phyloP scores from a whole-genome alignment of 2,329 filamentous ascomycete genomes.

The Exophiala viscosa region DNA sequence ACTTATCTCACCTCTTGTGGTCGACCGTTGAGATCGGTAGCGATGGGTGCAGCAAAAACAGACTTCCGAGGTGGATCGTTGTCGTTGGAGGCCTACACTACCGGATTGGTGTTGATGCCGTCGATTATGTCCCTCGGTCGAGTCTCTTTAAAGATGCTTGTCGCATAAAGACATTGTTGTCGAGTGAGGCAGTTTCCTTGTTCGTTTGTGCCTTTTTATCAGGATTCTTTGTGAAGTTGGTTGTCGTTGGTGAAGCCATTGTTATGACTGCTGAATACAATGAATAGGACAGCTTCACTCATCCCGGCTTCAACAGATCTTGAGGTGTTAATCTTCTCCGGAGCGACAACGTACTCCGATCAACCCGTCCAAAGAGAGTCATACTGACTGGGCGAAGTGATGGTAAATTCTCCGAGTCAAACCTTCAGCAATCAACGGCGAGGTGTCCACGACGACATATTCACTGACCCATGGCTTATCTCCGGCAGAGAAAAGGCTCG shows the following conservation, averaged over 20 bases:
- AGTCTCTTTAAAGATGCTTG: too few species aligned
- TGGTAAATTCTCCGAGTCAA: neutral
- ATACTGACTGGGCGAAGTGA: neutral
- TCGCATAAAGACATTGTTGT: too few species aligned
- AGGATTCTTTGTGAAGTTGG: neutral
- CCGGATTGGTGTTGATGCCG: too few species aligned
- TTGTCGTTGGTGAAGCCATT: slow-evolving; percentile 5
- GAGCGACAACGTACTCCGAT: neutral
- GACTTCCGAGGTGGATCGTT: too few species aligned
- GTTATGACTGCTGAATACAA: neutral
- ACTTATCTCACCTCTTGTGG: too few species aligned
- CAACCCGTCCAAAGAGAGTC: neutral
- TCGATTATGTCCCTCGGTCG: too few species aligned
- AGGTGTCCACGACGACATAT: neutral
- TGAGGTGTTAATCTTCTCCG: neutral
- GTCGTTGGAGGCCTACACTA: too few species aligned
- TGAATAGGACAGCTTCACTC: neutral
- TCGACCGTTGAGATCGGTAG: too few species aligned
- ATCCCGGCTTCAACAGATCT: neutral
- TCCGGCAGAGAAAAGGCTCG: neutral
- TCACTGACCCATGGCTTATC: neutral
- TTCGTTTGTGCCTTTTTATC: too few species aligned
- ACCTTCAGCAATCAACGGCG: neutral
- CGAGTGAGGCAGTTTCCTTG: too few species aligned
- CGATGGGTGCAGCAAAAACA: too few species aligned